phyloP scores from a whole-genome alignment of 1,139 yeast species.

The Suhomyces terraborum region DNA sequence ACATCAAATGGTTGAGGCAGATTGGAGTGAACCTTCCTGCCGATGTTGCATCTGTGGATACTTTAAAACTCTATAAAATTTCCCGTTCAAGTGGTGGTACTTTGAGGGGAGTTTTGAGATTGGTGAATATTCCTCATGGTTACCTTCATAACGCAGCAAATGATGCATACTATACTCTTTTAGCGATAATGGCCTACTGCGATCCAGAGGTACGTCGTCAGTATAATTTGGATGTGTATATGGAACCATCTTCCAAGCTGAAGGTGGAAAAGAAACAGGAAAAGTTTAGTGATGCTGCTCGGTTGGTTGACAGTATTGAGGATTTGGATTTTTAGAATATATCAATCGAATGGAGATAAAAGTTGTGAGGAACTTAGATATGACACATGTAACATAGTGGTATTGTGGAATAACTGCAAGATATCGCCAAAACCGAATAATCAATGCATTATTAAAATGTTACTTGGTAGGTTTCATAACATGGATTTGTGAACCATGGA shows the following conservation, averaged over 20 bases:
- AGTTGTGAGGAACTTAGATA: neutral
- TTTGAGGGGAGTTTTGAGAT: constrained; percentile 24
- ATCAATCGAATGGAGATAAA: no score
- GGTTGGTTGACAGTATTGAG: constrained; percentile 4
- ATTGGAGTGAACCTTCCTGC: constrained; percentile 20
- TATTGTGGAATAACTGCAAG: neutral
- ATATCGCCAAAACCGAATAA: no score
- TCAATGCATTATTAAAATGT: no score
- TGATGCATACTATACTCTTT: constrained; percentile 31
- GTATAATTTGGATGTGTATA: constrained; percentile 19
- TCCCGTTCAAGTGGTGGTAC: constrained; percentile 23
- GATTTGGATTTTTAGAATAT: neutral
- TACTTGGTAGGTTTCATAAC: no score
- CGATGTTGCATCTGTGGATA: constrained; percentile 21
- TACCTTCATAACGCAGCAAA: constrained; percentile 31
- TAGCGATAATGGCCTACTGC: constrained; percentile 27
- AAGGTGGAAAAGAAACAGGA: constrained; percentile 15
- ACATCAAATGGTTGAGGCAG: constrained; percentile 24
- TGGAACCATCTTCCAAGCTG: constrained; percentile 12
- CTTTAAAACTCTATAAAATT: constrained; percentile 20
- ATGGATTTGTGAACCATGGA: no score
- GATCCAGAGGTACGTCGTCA: constrained; percentile 24
- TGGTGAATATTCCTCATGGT: constrained; percentile 25
- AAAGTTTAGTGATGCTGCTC: constrained; percentile 18
- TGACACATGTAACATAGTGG: neutral